These are phyloP conservation scores for Lachancea lanzarotensis DNA, from an alignment of 805 yeast genomes.

Conservation along the genomic window DNA sequence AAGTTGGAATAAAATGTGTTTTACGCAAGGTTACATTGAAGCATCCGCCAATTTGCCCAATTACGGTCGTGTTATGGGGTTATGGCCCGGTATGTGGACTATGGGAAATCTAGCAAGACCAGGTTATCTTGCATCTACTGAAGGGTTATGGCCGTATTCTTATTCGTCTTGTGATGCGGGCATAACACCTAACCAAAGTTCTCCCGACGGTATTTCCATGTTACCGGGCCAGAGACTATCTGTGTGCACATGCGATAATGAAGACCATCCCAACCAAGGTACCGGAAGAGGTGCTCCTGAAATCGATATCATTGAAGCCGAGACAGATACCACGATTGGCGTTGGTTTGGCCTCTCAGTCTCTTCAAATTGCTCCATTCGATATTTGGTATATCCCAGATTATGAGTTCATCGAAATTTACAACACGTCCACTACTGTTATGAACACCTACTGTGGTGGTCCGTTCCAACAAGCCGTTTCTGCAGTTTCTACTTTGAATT, in stretches of 20 bases:
- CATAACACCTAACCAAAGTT: conserved; percentile 87
- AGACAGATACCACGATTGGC: conserved; percentile 48
- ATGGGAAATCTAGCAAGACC: conserved; percentile 91
- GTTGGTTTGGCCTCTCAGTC: conserved; percentile 86
- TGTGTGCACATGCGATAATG: conserved; percentile 73
- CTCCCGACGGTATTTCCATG: conserved; percentile 81
- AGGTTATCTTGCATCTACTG: conserved; percentile 79
- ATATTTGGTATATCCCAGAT: conserved; percentile 91
- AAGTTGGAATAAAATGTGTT: conserved; percentile 87
- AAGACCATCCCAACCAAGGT: conserved; percentile 84
- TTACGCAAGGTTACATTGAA: conserved; percentile 76
- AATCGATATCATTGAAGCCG: conserved; percentile 87
- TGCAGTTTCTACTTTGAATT: conserved; percentile 69
- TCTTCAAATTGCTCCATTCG: conserved; percentile 86
- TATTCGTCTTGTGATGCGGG: conserved; percentile 89
- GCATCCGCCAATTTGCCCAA: conserved; percentile 75
- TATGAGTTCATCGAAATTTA: conserved; percentile 70
- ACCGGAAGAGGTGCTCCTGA: conserved; percentile 93
- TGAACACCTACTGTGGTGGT: conserved; percentile 89
- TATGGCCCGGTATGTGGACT: conserved; percentile 97
- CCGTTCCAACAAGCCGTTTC: conserved; percentile 92
- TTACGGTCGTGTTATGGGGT: conserved; percentile 67
- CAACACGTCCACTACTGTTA: conserved; percentile 60
- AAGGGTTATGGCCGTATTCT: conserved; percentile 93
- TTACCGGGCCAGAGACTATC: conserved; percentile 78